Base-by-base conservation (phyloP, 148 eudicot species). In the Chenopodium quinoa region DNA sequence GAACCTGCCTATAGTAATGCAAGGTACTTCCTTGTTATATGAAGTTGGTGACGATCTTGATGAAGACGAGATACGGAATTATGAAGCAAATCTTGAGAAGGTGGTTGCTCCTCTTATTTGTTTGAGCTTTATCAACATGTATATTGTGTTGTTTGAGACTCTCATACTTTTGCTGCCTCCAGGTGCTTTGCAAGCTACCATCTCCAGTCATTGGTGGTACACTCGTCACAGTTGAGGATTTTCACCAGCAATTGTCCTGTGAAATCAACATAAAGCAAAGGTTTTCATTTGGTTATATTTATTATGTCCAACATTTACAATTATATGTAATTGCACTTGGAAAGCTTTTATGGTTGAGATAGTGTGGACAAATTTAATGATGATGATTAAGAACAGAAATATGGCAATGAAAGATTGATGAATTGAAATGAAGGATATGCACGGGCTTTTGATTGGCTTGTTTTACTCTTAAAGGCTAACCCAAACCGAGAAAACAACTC, bases 21-120 rank as follows among this genome's bases (percentile, higher is more conserved):
- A 88, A 77, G 95, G 95, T 22, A 44, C 90, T 23, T 81, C 90
- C 81, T 94, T 96, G 84, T 91, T 96, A 31, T 96, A 93, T 79
- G 99, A 96, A 87, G 93, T 91, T 81, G 98, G 99, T 76, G 99
- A 96, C 83, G 99, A 96, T 90, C 95, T 96, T 80, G 98, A 96
- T 63, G 91, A 92, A 84, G 91, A 88, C 75, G 86, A 84, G 92
- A 91, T 87, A 27, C 87, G 92, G 20, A 92, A 89, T 85, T 96
- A 96, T 84, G 88, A 91, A 72, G 95, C 93, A 77, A 96, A 96
- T 85, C 92, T 96, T 77, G 99, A 96, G 34, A 93, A 93, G 99
- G 99, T 93, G 86, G 23, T 22, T 73, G 23, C 68, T 47, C 44
- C 14, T 70, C 19, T 75, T 25, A 56, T 81, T 68, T 77, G 13